Evolutionary conservation across 306 rosid species (phyloP), one percentile per base, ranked within the genome.

Genomic region (Lathyrus tuberosus): DNA sequence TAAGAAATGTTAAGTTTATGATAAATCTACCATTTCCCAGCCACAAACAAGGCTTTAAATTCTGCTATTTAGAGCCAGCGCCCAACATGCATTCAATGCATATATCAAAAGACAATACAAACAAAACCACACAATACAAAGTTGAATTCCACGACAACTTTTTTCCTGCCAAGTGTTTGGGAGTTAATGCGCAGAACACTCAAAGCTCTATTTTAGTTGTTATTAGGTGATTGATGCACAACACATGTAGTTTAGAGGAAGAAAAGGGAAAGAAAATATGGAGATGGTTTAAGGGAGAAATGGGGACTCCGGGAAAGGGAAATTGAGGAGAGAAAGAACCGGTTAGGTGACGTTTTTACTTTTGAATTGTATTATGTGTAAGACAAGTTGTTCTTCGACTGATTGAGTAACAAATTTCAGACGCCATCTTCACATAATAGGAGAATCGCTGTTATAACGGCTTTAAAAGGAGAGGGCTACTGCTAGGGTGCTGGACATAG

Each of bases 1-100:
- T 38, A 51, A 58, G 13, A 62, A 62, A 59, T 59, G 47, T 63
- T 63, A 40, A 60, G 72, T 43, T 52, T 67, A 67, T 22, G 68
- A 75, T 16, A 71, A 43, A 44, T 53, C 56, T 59, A 65, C 28
- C 63, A 33, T 52, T 65, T 63, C 42, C 60, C 60, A 42, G 38
- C 62, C 30, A 37, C 43, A 28, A 17, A 54, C 64, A 72, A 28
- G 24, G 62, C 59, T 59, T 66, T 28, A 18, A 18, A 66, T 12
- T 42, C 60, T 22, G 16, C 65, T 35, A 38, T 61, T 22, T 47
- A 72, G 57, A 47, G 42, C 37, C 10, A 49, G 11, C 16, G 62
- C 57, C 73, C 22, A 52, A 71, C 13, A 40, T 38, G 16, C 65
- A 33, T 17, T 62, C 20, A 22, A 62, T 62, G 10, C 17, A 62